Evolutionary conservation across 2,329 filamentous ascomycete species (phyloP).

Genomic region (Cordyceps pruinosa): DNA sequence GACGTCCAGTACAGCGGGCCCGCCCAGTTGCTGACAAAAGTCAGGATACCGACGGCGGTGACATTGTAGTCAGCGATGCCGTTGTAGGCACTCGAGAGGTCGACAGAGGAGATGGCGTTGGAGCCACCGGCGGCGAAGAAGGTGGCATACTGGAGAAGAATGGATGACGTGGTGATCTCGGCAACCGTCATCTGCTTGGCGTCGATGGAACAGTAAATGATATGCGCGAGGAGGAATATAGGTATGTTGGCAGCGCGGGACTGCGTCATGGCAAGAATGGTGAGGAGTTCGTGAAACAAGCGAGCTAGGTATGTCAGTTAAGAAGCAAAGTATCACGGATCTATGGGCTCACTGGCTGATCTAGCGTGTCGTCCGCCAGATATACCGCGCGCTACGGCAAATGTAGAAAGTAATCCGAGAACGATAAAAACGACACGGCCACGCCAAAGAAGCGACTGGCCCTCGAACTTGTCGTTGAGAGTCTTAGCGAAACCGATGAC

Average conservation of each 20-base stretch:
- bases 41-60: conserved; percentile 70
- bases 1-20: conserved; percentile 83
- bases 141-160: conserved; percentile 72
- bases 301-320: conserved; percentile 20
- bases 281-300: conserved; percentile 63
- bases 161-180: conserved; percentile 60
- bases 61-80: conserved; percentile 78
- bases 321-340: neutral
- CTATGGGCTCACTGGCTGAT: conserved; percentile 23
- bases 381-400: conserved; percentile 34
- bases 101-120: conserved; percentile 93
- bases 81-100: conserved; percentile 92
- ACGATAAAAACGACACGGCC: conserved; percentile 46
- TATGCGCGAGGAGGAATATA: conserved; percentile 68
- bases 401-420: conserved; percentile 31
- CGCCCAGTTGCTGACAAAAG: conserved; percentile 87
- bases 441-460: conserved; percentile 39
- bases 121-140: conserved; percentile 90
- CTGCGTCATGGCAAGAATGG: conserved; percentile 78
- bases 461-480: conserved; percentile 35
- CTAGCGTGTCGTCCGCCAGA: conserved; percentile 20
- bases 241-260: conserved; percentile 80
- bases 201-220: conserved; percentile 46
- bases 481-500: conserved; percentile 41
- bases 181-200: conserved; percentile 37